Conservation (phyloP, 495 filamentous ascomycete species). For the Staphylotrichum tortipilum region DNA sequence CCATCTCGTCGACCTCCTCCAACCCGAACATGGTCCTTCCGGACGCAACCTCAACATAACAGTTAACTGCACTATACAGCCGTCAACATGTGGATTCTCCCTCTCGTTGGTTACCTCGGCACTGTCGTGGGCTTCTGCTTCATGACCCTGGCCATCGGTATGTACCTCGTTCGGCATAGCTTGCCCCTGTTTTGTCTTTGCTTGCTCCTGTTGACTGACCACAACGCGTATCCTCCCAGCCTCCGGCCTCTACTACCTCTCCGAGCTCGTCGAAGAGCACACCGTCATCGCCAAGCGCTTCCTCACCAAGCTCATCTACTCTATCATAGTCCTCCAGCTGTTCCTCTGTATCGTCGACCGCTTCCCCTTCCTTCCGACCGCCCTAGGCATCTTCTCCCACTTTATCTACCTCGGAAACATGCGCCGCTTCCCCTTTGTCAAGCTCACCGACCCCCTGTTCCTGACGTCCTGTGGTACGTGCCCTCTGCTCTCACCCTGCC, state of each 20-base stretch:
- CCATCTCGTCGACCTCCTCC: neutral
- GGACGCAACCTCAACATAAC: neutral
- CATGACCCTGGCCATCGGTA: conserved; percentile 89
- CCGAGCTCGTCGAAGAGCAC: conserved; percentile 95
- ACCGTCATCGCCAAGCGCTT: conserved; percentile 84
- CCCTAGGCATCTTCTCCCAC: conserved; percentile 74
- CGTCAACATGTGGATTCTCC: conserved; percentile 80
- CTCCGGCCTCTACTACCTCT: conserved; percentile 95
- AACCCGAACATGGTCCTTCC: neutral
- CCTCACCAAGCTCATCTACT: conserved; percentile 76
- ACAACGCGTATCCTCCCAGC: conserved; percentile 46
- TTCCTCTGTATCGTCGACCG: conserved; percentile 72
- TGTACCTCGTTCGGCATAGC: no score
- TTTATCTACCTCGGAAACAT: conserved; percentile 84
- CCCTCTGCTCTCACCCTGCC: conserved; percentile 7
- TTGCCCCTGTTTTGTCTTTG: neutral
- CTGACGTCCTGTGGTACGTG: conserved; percentile 65
- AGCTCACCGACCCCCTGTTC: conserved; percentile 81
- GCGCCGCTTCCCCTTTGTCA: conserved; percentile 79
- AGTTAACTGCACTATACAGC: no score
- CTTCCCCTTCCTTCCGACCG: conserved; percentile 65
- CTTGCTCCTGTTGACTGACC: neutral
- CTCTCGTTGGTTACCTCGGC: conserved; percentile 81
- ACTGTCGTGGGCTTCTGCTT: conserved; percentile 84
- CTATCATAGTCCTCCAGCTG: conserved; percentile 63